A percentile compares a stretch with the other conserved stretches of the same genome.
Evolutionary conservation across 495 filamentous ascomycete genomes (phyloP).

Genomic region (Penicillium arizonense): DNA sequence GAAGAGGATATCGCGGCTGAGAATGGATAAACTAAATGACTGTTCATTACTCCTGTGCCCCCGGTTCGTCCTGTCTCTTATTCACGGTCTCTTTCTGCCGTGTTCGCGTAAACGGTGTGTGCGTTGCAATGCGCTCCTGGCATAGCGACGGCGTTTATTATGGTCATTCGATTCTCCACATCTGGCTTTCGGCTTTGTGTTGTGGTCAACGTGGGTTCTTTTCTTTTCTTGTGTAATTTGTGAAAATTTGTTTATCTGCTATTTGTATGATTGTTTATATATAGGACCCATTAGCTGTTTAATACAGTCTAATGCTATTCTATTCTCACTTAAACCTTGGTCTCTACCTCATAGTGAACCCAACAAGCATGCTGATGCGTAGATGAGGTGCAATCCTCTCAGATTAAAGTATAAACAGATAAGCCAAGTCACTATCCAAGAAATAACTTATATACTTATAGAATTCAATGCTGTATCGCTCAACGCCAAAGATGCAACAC

Average conservation of each 20-base stretch:
- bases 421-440: background rate
- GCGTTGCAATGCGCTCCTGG: slow-evolving; percentile 30
- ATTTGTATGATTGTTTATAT: background rate
- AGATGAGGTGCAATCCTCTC: background rate
- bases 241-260: background rate
- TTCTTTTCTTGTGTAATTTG: background rate
- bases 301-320: no score
- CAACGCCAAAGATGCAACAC: slow-evolving; percentile 18
- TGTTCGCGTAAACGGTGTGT: slow-evolving; percentile 10
- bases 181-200: background rate
- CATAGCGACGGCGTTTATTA: slow-evolving; percentile 45
- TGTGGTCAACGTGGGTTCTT: background rate
- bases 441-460: background rate
- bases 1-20: slow-evolving; percentile 31
- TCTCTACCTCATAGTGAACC: no score
- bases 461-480: slow-evolving; percentile 1
- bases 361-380: no score
- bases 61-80: slow-evolving; percentile 2
- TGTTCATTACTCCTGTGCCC: background rate
- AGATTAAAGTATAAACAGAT: background rate
- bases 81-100: slow-evolving; percentile 2
- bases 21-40: slow-evolving; percentile 18
- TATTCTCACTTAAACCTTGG: no score
- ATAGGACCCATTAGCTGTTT: no score
- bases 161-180: slow-evolving; percentile 9